Evolutionary conservation across 768 basidiomycete genomes (phyloP), one percentile per base, ranked within the genome.

Genomic region (Rhizopogon vesiculosus): DNA sequence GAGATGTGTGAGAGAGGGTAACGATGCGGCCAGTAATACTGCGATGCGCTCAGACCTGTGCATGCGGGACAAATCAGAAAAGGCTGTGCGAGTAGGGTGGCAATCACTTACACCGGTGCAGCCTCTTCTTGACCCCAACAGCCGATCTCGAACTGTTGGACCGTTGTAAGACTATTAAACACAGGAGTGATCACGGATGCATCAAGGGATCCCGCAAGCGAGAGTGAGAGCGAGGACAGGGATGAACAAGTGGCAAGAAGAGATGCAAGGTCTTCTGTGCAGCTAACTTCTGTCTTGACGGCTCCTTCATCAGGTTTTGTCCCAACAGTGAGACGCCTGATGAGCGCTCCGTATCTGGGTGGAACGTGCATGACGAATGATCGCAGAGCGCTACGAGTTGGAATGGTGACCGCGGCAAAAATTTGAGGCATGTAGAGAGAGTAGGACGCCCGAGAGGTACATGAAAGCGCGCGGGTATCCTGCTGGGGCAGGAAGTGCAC

Each of bases 11-110:
- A 90, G 78, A 62, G 74, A 69, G 13, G 80, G 80, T 4, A 83
- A 68, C 1, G 81, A 80, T 2, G 82, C 80, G 0, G 86, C 86
- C 58, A 90, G 83, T 6, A 82, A 78, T 15, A 89, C 87, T 53
- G 81, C 84, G 0, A 88, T 75, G 25, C 87, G 76, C 64, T 90
- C 87, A 69, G 68, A 73, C 19, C 67, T 64, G 55, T 42, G 38
- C 12, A 42, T 19, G 16, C 2, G 15, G 5, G 8, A 22, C 5
- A 9, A 1, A 38, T 58, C 42, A 58, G 55, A 33, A 6, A 38
- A 55, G 25, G 57, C 42, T 67, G 19, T 57, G 54, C 38, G 49
- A 18, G 13, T 1, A 51, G 2, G 45, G 16, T 10, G 10, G 29
- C 19, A 16, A 50, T 48, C 44, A 70, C 76, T 61, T 62, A 77